phyloP scores from a whole-genome alignment of 1,284 basidiomycete species.

The Ceratobasidium sp. region DNA sequence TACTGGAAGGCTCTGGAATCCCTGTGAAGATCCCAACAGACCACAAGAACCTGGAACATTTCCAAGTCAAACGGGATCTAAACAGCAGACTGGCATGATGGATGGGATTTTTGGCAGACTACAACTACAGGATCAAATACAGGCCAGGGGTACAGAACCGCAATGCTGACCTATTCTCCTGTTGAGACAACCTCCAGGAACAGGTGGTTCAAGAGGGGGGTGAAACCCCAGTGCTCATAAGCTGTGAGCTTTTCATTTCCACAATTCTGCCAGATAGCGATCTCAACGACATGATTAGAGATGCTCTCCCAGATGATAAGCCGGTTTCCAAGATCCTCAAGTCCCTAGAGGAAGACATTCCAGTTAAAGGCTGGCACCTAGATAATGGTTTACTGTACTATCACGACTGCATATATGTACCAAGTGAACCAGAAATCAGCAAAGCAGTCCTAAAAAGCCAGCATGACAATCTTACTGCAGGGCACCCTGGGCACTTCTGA shows the following conservation, averaged over 20 bases:
- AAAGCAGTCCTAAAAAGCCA: constrained; percentile 18
- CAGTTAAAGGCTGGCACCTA: constrained; percentile 8
- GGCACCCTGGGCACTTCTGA: constrained; percentile 11
- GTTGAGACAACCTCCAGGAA: constrained; percentile 14
- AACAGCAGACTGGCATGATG: constrained; percentile 41
- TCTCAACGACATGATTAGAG: constrained; percentile 5
- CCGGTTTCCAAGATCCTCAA: neutral
- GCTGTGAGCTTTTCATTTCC: constrained; percentile 9
- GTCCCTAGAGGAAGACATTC: constrained; percentile 1
- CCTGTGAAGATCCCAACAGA: constrained; percentile 51
- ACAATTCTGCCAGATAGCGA: constrained; percentile 1
- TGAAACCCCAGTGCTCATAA: constrained; percentile 8
- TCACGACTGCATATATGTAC: constrained; percentile 19
- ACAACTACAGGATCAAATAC: constrained; percentile 31
- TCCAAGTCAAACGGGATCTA: constrained; percentile 47
- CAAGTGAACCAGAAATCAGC: constrained; percentile 27
- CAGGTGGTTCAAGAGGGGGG: constrained; percentile 24
- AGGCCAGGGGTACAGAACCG: constrained; percentile 14
- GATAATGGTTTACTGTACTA: constrained; percentile 23
- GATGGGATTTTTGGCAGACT: constrained; percentile 22
- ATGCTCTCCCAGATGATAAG: constrained; percentile 7
- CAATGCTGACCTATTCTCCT: constrained; percentile 7
- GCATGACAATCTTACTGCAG: constrained; percentile 20
- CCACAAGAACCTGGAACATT: constrained; percentile 54
- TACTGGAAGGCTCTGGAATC: constrained; percentile 50